These are phyloP conservation scores for Dicorynia guianensis DNA, from an alignment of 306 rosid genomes.

Conservation along the genomic window DNA sequence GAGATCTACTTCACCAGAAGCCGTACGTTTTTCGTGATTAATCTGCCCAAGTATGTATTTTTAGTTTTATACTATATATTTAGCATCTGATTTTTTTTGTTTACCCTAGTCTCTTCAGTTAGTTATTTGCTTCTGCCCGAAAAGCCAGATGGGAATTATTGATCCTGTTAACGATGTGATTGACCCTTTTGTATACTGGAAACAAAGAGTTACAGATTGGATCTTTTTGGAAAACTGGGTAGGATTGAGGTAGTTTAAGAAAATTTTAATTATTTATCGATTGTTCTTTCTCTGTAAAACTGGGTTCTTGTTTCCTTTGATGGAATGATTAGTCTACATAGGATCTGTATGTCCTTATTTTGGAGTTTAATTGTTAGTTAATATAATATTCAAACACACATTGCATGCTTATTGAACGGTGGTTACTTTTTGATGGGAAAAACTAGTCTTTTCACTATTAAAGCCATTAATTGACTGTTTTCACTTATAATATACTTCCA, in stretches of 20 bases:
- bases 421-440: background rate
- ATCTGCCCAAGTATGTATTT: slow-evolving; percentile 18
- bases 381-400: background rate
- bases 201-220: slow-evolving; percentile 31
- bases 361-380: background rate
- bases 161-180: slow-evolving; percentile 13
- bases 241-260: background rate
- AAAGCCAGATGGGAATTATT: slow-evolving; percentile 18
- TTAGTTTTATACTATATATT: background rate
- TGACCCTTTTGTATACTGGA: background rate
- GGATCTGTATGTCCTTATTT: slow-evolving; percentile 34
- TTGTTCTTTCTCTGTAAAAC: background rate
- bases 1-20: slow-evolving; percentile 40
- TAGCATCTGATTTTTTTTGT: background rate
- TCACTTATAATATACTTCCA: background rate
- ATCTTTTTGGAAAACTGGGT: slow-evolving; percentile 26
- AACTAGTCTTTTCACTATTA: background rate
- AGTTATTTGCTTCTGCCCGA: background rate
- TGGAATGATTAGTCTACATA: background rate
- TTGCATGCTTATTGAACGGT: background rate
- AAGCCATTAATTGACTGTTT: background rate
- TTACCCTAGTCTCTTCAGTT: background rate
- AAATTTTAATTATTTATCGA: background rate
- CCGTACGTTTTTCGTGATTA: slow-evolving; percentile 30
- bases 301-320: background rate